phyloP scores from a whole-genome alignment of 352 stramenopile species.

The Pythium utonaiense region DNA sequence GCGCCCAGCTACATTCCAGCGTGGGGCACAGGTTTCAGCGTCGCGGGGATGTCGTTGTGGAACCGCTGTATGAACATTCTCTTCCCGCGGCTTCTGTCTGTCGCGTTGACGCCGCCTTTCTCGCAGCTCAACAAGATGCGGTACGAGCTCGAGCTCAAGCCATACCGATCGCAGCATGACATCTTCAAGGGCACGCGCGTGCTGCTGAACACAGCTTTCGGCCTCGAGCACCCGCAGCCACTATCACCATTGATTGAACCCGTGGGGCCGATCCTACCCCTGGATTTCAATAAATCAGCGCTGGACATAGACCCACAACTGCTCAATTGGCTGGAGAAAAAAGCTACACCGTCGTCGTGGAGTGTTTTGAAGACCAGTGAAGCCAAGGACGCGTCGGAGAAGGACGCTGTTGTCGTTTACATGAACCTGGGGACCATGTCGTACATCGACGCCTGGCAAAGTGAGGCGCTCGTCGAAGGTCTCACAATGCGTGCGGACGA shows the following conservation, averaged over 20 bases:
- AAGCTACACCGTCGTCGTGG: background rate
- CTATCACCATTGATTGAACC: slow-evolving; percentile 74
- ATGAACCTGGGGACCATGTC: slow-evolving; percentile 75
- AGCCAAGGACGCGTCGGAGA: slow-evolving; percentile 9
- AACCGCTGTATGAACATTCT: slow-evolving; percentile 88
- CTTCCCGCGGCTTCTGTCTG: slow-evolving; percentile 80
- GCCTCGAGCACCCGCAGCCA: slow-evolving; percentile 75
- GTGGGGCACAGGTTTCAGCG: slow-evolving; percentile 80
- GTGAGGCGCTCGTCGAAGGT: slow-evolving; percentile 66
- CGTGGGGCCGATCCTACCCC: slow-evolving; percentile 69
- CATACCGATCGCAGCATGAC: slow-evolving; percentile 84
- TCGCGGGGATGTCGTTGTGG: slow-evolving; percentile 78
- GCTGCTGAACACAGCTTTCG: slow-evolving; percentile 87
- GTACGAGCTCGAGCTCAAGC: slow-evolving; percentile 66
- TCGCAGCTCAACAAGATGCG: slow-evolving; percentile 87
- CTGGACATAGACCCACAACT: slow-evolving; percentile 30
- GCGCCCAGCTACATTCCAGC: slow-evolving; percentile 75
- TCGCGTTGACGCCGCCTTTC: slow-evolving; percentile 86
- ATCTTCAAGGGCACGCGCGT: slow-evolving; percentile 82
- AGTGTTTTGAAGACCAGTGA: slow-evolving; percentile 12
- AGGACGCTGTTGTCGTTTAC: slow-evolving; percentile 49
- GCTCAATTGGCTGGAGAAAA: slow-evolving; percentile 38
- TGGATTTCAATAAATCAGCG: slow-evolving; percentile 31
- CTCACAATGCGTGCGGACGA: slow-evolving; percentile 45
- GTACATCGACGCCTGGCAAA: slow-evolving; percentile 81